phyloP scores from a whole-genome alignment of 805 yeast species.

The Yarrowia sp. region DNA sequence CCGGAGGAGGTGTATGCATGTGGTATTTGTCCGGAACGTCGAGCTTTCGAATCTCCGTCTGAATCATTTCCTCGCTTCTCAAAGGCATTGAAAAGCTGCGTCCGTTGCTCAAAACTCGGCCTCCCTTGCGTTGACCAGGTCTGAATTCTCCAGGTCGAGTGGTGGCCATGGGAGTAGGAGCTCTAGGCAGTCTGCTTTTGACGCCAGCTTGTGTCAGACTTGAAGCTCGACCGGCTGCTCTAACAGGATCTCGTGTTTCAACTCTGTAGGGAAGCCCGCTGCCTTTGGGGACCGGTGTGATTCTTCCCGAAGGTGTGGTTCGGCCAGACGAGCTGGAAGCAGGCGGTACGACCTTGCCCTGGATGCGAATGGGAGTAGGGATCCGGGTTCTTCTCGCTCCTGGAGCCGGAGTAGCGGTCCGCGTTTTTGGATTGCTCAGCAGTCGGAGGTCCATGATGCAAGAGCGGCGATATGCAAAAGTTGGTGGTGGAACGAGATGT shows the following conservation, averaged over 20 bases:
- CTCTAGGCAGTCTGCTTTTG: background rate
- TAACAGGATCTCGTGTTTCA: background rate
- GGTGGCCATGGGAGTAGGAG: conserved; percentile 8
- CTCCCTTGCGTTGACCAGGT: background rate
- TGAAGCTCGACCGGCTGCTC: background rate
- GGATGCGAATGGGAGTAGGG: conserved; percentile 2
- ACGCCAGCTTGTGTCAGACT: background rate
- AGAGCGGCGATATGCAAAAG: background rate
- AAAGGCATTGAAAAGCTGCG: background rate
- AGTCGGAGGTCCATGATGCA: background rate
- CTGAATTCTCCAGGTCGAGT: background rate
- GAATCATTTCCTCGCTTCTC: background rate
- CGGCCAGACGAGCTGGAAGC: background rate
- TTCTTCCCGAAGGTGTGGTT: conserved; percentile 3
- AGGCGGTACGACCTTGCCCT: background rate
- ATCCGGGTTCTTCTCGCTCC: conserved; percentile 1
- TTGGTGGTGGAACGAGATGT: too few species aligned
- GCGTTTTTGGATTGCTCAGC: background rate
- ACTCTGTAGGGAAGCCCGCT: background rate
- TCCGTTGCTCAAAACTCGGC: background rate
- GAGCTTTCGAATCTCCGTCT: too few species aligned
- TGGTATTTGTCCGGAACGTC: too few species aligned
- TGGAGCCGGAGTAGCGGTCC: background rate
- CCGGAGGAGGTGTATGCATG: background rate
- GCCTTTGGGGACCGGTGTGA: background rate